Evolutionary conservation across 352 stramenopile genomes (phyloP), one percentile per base, ranked within the genome.

Genomic region (Phytopythium kandeliae): DNA sequence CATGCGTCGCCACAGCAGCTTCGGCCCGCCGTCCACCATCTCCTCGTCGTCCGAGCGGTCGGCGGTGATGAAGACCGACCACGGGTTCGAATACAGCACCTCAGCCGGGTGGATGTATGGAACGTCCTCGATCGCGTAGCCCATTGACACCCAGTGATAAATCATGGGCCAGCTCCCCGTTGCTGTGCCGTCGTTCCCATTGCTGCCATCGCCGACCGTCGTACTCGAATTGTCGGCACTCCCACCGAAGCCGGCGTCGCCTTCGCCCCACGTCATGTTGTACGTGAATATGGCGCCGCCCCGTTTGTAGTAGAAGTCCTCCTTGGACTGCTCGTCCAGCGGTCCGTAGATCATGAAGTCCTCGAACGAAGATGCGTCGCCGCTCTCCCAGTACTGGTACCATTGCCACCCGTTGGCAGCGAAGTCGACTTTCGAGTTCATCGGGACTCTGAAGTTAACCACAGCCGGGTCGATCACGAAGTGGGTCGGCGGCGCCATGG

Each of bases 271-370:
- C 15, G 9, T 54, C 11, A 30, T 46, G 55, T 16, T 55, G 51
- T 7, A 57, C 24, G 56, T 54, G 13, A 10, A 44, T 2, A 43
- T 35, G 24, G 46, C 56, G 11, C 51, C 55, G 10, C 55, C 60
- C 1, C 37, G 37, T 21, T 57, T 24, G 31, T 31, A 19, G n/a
- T 31, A 51, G 19, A 51, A 51, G 2, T 51, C 45, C 4, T 51
- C 45, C 2, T 16, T 15, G n/a, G n/a, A 41, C 45, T 19, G 30
- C 8, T 19, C 19, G 10, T 41, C 31, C 28, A 40, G 12, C 0
- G 63, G 28, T 16, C 43, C 38, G 15, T 47, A 58, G 35, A 55
- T 38, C 25, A 68, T 35, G 21, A 68, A 64, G 21, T 35, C 21
- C 33, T 30, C 24, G 11, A 67, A 45, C 30, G 49, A 43, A 11